phyloP scores from a whole-genome alignment of 169 alveolate species.

The Babesia gibsoni region DNA sequence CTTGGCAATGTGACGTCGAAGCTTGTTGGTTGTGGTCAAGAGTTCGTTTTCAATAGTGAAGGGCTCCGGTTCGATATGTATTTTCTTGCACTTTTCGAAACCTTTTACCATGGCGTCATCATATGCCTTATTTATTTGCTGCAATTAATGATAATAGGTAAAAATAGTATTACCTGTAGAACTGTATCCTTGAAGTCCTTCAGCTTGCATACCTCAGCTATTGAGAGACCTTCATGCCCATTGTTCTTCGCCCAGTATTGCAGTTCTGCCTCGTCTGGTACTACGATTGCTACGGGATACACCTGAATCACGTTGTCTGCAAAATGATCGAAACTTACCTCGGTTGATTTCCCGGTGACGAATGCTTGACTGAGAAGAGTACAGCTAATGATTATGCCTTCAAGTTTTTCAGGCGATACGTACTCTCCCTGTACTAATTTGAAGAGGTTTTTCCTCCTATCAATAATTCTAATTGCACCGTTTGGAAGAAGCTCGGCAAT shows the following conservation, averaged over 20 bases:
- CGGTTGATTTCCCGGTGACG: conserved; percentile 73
- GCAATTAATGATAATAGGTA: neutral
- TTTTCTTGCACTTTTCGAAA: conserved; percentile 75
- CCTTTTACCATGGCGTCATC: conserved; percentile 68
- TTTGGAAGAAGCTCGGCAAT: conserved; percentile 83
- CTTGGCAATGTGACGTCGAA: conserved; percentile 77
- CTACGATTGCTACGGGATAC: conserved; percentile 65
- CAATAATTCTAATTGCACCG: conserved; percentile 89
- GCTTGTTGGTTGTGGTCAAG: conserved; percentile 90
- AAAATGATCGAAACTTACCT: conserved; percentile 37
- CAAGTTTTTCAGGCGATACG: conserved; percentile 92
- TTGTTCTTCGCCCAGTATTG: conserved; percentile 41
- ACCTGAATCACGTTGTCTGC: conserved; percentile 30
- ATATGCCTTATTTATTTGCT: conserved; percentile 42
- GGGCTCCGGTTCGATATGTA: conserved; percentile 79
- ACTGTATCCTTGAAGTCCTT: conserved; percentile 33
- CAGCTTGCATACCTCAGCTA: conserved; percentile 23
- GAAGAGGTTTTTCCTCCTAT: conserved; percentile 91
- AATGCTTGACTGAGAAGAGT: conserved; percentile 69
- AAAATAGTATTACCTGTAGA: neutral
- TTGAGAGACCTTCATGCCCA: neutral
- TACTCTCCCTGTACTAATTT: conserved; percentile 94
- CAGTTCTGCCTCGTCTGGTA: conserved; percentile 56
- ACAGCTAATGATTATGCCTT: conserved; percentile 68
- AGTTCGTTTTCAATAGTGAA: conserved; percentile 85